Evolutionary conservation across 768 basidiomycete genomes (phyloP), one percentile per base, ranked within the genome.

Genomic region (Trichaptum fuscoviolaceum): DNA sequence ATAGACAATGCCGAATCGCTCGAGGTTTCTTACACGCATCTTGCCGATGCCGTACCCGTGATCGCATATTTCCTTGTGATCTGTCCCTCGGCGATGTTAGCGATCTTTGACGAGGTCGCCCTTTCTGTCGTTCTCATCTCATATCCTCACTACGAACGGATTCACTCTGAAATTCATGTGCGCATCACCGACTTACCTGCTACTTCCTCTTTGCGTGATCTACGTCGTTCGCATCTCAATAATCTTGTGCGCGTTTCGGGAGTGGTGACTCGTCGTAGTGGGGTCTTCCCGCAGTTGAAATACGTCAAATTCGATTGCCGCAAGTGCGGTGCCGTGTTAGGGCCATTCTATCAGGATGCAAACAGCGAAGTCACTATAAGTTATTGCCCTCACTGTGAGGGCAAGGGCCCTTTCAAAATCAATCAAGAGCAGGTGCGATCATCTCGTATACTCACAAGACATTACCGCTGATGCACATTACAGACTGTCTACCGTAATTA

Each of bases 271-370:
- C 83, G 97, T 66, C 85, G 97, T 52, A 94, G 89, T 9, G 96
- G 97, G 10, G 96, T 99, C 10, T 99, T 99, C 78, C 97, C 97
- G n/a, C 97, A 99, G 76, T 81, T 99, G 67, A 99, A 99, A 80
- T 97, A 98, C 73, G 96, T 99, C 76, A 99, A 98, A 75, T 99
- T 99, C 72, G 95, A 99, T 76, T 99, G 97, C 77, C 85, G 85
- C 65, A 98, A 96, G 75, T 99, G 97, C 71, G 90, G 91, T 20
- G 91, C 89, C n/a, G 87, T 93, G 27, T 82, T 99, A 18, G 97
- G 97, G 17, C 97, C 97, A 0, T 99, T 99, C 81, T 96, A 95
- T 75, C 97, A 99, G 81, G 97, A 99, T 77, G 93, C 95, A 7
- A 91, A 90, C 42, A 92, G 87, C 77, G 97, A 99, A 76, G 89